These are phyloP conservation scores for Yamadazyma blattariae DNA, from an alignment of 1,139 yeast species.

Conservation along the genomic window DNA sequence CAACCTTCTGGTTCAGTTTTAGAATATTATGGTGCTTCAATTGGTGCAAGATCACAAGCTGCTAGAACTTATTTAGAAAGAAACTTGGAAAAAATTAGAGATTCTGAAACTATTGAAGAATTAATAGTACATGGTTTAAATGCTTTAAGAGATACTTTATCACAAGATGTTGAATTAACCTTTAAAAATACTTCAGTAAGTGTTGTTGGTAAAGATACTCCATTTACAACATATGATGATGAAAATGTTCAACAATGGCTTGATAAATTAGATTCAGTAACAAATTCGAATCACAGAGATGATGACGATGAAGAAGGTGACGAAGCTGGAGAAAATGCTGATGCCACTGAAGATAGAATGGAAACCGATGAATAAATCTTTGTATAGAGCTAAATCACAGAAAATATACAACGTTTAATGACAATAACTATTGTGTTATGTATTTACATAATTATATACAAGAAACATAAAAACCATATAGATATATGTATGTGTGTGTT, in stretches of 20 bases:
- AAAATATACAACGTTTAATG: no score
- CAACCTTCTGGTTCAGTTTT: conserved; percentile 93
- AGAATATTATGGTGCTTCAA: conserved; percentile 91
- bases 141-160: conserved; percentile 89
- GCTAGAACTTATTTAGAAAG: conserved; percentile 95
- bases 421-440: no score
- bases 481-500: no score
- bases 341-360: conserved; percentile 46
- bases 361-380: conserved; percentile 46
- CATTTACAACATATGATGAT: conserved; percentile 79
- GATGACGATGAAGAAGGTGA: conserved; percentile 28
- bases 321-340: conserved; percentile 14
- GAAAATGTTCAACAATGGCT: conserved; percentile 82
- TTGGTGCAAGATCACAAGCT: conserved; percentile 98
- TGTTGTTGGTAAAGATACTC: conserved; percentile 77
- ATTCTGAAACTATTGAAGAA: conserved; percentile 60
- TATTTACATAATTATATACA: conserved; percentile 1
- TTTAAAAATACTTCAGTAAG: conserved; percentile 85
- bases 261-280: conserved; percentile 61
- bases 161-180: conserved; percentile 90
- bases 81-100: conserved; percentile 64
- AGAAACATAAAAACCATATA: no score
- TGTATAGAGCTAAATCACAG: no score
- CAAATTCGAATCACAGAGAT: conserved; percentile 48
- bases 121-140: conserved; percentile 84